phyloP scores from a whole-genome alignment of 768 basidiomycete species.

The Amanita phalloides region DNA sequence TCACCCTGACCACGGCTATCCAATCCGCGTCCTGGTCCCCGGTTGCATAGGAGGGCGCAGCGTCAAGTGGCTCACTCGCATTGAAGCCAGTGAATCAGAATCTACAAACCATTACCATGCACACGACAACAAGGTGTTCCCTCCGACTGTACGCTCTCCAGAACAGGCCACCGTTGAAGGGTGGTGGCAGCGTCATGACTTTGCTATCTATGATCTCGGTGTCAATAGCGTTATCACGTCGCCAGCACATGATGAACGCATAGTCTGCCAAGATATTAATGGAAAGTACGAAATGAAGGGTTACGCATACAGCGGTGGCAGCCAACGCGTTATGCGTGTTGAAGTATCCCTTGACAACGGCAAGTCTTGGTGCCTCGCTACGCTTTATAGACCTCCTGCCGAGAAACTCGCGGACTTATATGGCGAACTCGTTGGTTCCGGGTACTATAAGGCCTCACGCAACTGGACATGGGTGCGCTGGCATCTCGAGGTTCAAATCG shows the following conservation, averaged over 20 bases:
- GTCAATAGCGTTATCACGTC: slow-evolving; percentile 46
- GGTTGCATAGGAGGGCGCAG: slow-evolving; percentile 53
- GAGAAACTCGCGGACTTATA: not conserved
- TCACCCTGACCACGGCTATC: slow-evolving; percentile 56
- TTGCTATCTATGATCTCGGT: slow-evolving; percentile 43
- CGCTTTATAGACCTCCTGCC: not conserved
- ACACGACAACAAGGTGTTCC: slow-evolving; percentile 54
- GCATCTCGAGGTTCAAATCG: slow-evolving; percentile 26
- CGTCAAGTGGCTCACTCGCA: slow-evolving; percentile 49
- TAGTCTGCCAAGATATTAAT: slow-evolving; percentile 13
- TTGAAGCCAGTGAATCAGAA: slow-evolving; percentile 39
- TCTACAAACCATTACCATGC: slow-evolving; percentile 40
- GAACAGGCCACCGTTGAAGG: slow-evolving; percentile 36
- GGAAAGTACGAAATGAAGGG: slow-evolving; percentile 34
- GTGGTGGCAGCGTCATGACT: slow-evolving; percentile 39
- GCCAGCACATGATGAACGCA: slow-evolving; percentile 41
- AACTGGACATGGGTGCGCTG: slow-evolving; percentile 43
- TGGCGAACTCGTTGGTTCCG: not conserved
- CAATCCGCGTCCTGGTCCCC: slow-evolving; percentile 52
- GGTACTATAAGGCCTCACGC: not conserved
- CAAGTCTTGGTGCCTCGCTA: slow-evolving; percentile 33
- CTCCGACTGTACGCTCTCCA: slow-evolving; percentile 38
- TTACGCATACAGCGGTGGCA: slow-evolving; percentile 56
- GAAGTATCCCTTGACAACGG: slow-evolving; percentile 50
- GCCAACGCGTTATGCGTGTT: slow-evolving; percentile 44